A percentile compares a stretch with the other conserved stretches of the same genome.
Evolutionary conservation across 2,329 filamentous ascomycete genomes (phyloP).

Genomic region (Emergomyces orientalis): DNA sequence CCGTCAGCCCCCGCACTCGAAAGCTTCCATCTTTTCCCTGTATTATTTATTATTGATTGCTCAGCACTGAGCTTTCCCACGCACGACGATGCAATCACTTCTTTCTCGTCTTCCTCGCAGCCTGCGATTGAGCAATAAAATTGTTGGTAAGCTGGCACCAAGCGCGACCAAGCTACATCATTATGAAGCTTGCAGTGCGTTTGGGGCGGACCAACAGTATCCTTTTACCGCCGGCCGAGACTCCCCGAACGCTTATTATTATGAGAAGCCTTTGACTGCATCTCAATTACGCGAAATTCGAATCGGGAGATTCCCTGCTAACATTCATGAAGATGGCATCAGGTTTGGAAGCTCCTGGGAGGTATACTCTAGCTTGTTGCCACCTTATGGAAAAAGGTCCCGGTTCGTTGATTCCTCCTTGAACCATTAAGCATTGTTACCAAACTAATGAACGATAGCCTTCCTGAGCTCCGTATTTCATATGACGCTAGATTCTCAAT

Average conservation of each 20-base stretch:
- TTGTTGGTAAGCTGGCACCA: not conserved
- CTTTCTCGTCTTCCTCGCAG: not conserved
- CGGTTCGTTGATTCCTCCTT: not conserved
- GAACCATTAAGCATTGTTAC: not conserved
- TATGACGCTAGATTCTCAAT: not conserved
- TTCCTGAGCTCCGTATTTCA: not conserved
- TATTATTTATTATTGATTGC: too few relatives aligned
- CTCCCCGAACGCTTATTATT: not conserved
- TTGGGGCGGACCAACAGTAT: not conserved
- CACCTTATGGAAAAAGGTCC: not conserved
- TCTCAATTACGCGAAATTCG: conserved; percentile 5
- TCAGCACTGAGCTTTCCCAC: too few relatives aligned
- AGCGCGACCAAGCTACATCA: not conserved
- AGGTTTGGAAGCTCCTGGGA: not conserved
- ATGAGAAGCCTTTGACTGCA: not conserved
- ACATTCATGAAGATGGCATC: not conserved
- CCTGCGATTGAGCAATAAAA: not conserved
- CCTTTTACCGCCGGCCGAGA: not conserved
- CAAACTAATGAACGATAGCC: conserved; percentile 1
- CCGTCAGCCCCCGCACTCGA: too few relatives aligned
- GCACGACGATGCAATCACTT: too few relatives aligned
- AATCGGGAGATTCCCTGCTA: conserved; percentile 3
- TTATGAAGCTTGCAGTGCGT: not conserved
- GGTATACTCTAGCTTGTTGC: not conserved
- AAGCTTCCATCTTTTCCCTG: too few relatives aligned